Evolutionary conservation across 148 eudicot species (phyloP).

Genomic region (Rhododendron williamsianum): DNA sequence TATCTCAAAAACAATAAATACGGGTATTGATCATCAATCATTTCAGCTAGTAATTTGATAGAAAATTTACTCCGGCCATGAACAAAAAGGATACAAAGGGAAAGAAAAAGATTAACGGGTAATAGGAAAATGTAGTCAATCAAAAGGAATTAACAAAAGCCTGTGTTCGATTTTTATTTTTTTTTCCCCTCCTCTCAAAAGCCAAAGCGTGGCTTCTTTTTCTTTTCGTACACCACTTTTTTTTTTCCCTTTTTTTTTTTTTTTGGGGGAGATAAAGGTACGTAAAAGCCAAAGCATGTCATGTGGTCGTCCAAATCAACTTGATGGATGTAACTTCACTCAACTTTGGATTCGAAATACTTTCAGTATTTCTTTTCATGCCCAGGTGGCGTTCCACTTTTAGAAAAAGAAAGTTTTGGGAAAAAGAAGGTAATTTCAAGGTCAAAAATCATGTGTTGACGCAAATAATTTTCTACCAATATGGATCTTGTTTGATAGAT

Average conservation of each 20-base stretch:
- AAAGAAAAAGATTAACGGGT: neutral
- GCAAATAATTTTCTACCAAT: too few species aligned
- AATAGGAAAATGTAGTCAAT: neutral
- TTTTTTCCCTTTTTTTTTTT: neutral
- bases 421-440: too few species aligned
- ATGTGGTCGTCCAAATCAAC: neutral
- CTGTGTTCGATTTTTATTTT: neutral
- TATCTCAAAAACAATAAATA: neutral
- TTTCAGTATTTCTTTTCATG: too few species aligned
- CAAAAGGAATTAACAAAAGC: neutral
- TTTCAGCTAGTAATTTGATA: neutral
- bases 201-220: conserved; percentile 6
- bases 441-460: too few species aligned
- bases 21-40: neutral
- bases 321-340: neutral
- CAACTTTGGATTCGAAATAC: neutral
- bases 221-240: neutral
- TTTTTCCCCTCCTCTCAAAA: neutral
- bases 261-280: neutral
- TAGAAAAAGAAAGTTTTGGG: too few species aligned
- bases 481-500: too few species aligned
- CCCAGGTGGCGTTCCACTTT: too few species aligned
- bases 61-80: neutral
- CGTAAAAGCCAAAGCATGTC: neutral
- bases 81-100: neutral